Conservation (phyloP, 257 asterid genomes). For the Prunella vulgaris region DNA sequence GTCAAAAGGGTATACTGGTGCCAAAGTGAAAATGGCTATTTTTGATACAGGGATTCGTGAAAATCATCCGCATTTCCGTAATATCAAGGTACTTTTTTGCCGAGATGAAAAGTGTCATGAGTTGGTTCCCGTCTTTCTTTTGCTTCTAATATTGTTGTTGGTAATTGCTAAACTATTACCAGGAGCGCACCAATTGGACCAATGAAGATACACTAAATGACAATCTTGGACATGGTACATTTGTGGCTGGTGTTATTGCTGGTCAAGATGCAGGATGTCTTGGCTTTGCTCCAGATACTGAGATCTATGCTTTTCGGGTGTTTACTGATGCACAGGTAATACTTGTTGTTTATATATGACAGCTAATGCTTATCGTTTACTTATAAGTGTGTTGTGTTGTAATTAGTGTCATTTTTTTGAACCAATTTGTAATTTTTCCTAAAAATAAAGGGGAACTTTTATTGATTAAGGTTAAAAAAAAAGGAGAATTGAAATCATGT, state of each 20-base stretch:
- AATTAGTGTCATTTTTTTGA: too few relatives aligned
- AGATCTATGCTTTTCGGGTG: constrained; percentile 95
- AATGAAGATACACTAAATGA: constrained; percentile 92
- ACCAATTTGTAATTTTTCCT: too few relatives aligned
- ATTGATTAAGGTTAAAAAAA: background rate
- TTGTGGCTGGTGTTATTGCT: constrained; percentile 98
- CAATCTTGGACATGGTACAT: constrained; percentile 99
- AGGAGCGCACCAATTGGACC: constrained; percentile 99
- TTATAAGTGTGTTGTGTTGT: background rate
- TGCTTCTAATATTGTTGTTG: constrained; percentile 15
- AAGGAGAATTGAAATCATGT: background rate
- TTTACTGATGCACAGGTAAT: constrained; percentile 98
- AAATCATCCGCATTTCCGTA: constrained; percentile 94
- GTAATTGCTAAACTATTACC: constrained; percentile 25
- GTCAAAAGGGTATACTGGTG: constrained; percentile 90
- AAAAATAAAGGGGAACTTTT: background rate
- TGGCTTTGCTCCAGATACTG: constrained; percentile 98
- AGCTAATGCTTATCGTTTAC: constrained; percentile 52
- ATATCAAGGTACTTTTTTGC: constrained; percentile 65
- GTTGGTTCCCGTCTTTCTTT: background rate
- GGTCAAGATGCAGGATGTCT: constrained; percentile 94
- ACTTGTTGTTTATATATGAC: constrained; percentile 40
- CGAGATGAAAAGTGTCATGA: constrained; percentile 7
- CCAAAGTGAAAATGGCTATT: constrained; percentile 97
- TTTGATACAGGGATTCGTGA: constrained; percentile 95